These are phyloP conservation scores for Teunomyces kruisii DNA, from an alignment of 805 yeast genomes.

Conservation along the genomic window DNA sequence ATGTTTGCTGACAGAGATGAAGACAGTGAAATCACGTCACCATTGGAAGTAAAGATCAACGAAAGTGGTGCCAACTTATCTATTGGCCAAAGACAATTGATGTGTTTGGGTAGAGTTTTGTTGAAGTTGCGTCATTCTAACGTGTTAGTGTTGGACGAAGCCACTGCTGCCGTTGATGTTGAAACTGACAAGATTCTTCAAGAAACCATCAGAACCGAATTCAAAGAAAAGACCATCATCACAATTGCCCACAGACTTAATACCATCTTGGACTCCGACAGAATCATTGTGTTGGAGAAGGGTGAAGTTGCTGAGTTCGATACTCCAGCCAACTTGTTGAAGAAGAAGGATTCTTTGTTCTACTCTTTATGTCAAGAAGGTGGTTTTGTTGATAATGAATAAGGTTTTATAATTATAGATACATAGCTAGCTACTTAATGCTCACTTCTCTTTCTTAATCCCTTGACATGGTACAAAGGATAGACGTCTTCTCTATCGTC, in stretches of 20 bases:
- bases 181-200: slow-evolving; percentile 78
- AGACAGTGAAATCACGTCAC: slow-evolving; percentile 21
- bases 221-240: slow-evolving; percentile 72
- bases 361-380: slow-evolving; percentile 82
- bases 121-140: slow-evolving; percentile 52
- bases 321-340: slow-evolving; percentile 64
- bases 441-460: slow-evolving; percentile 63
- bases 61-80: slow-evolving; percentile 53
- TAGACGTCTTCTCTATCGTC: slow-evolving; percentile 38
- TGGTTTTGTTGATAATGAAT: slow-evolving; percentile 47
- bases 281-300: slow-evolving; percentile 70
- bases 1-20: slow-evolving; percentile 34
- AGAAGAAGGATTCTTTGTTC: slow-evolving; percentile 66
- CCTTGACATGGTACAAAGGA: slow-evolving; percentile 49
- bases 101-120: slow-evolving; percentile 80
- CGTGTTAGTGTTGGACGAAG: slow-evolving; percentile 75
- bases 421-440: slow-evolving; percentile 33
- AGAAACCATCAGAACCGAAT: slow-evolving; percentile 73
- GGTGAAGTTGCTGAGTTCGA: slow-evolving; percentile 80
- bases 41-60: slow-evolving; percentile 33
- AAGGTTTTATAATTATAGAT: not conserved
- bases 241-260: slow-evolving; percentile 85
- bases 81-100: slow-evolving; percentile 53
- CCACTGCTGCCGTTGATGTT: slow-evolving; percentile 87
- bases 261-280: slow-evolving; percentile 79